Conservation (phyloP, 2,329 filamentous ascomycete genomes). For the Bimuria novae-zelandiae region DNA sequence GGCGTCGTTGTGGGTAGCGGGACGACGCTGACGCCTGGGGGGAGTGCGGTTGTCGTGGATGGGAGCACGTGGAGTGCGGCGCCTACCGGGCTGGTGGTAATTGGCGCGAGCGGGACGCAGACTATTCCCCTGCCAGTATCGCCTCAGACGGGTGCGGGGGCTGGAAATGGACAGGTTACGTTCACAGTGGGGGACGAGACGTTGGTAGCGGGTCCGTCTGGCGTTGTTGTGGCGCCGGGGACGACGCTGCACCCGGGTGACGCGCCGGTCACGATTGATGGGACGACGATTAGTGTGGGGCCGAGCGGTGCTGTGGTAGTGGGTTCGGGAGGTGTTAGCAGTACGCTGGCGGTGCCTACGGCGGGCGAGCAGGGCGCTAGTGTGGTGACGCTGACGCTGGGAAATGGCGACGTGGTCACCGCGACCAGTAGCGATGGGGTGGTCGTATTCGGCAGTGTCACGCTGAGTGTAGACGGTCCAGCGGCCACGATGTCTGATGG, state of each 20-base stretch:
- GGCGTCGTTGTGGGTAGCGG: no score
- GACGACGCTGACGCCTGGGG: no score
- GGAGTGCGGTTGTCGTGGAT: no score
- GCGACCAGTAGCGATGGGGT: conserved; percentile 2
- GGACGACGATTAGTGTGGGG: conserved; percentile 12
- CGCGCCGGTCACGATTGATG: conserved; percentile 7
- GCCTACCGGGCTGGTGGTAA: conserved; percentile 7
- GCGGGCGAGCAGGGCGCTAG: background rate
- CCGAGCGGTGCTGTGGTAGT: conserved; percentile 7
- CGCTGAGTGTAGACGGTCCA: background rate
- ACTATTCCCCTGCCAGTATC: no score
- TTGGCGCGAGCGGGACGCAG: background rate
- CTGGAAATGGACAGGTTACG: no score
- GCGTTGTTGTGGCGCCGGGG: conserved; percentile 3
- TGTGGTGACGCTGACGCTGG: background rate
- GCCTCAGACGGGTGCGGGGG: no score
- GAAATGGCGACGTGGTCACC: background rate
- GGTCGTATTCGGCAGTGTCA: background rate
- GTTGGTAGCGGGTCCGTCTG: background rate
- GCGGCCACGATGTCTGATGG: background rate
- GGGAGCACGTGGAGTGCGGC: conserved; percentile 15
- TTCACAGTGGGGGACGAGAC: background rate
- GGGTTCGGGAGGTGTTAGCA: background rate
- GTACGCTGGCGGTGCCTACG: background rate
- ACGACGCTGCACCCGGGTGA: conserved; percentile 2